Base-by-base conservation (phyloP, 148 eudicot genomes). In the Pharnaceum exiguum region DNA sequence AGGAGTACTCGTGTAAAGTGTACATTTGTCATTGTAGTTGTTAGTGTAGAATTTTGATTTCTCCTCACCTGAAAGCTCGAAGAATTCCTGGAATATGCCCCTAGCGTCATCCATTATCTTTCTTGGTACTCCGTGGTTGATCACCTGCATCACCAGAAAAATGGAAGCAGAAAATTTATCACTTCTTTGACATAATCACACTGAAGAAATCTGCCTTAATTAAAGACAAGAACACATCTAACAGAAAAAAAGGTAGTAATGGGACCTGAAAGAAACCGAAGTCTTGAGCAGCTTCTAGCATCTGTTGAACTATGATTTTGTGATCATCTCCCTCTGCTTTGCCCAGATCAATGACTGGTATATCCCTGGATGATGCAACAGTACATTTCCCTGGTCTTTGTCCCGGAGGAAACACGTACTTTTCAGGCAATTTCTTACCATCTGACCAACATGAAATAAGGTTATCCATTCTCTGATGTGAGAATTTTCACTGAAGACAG, bases 231-330 rank as follows among this genome's bases (percentile, higher is more conserved):
- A n/a, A n/a, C n/a, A n/a, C n/a, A n/a, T n/a, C n/a, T n/a, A n/a
- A n/a, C n/a, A n/a, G n/a, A n/a, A 42, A 42, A 5, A 13, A 2
- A 2, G 18, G n/a, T 42, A 15, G 21, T n/a, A 2, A n/a, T 6
- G 8, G 46, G 18, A 42, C 46, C 46, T 42, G 46, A 42, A 62
- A 62, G 58, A 51, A 51, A 11, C 67, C 67, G n/a, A 39, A 62
- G 8, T 62, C 49, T 26, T 39, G 48, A 49, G 57, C 19, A 37
- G 67, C 67, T 22, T 40, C 10, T 10, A 62, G 10, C 28, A 62
- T 38, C 16, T 62, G 37, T 19, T 10, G 58, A 10, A 47, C 40
- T 1, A 54, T 25, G 10, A 18, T 18, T 33, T 44, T 13, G 3
- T 3, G 65, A 23, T 60, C 33, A 8, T 23, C 27, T n/a, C n/a